A percentile compares a stretch with the other conserved stretches of the same genome.
Evolutionary conservation across 768 basidiomycete species (phyloP).

Genomic region (Boletellus sp.): DNA sequence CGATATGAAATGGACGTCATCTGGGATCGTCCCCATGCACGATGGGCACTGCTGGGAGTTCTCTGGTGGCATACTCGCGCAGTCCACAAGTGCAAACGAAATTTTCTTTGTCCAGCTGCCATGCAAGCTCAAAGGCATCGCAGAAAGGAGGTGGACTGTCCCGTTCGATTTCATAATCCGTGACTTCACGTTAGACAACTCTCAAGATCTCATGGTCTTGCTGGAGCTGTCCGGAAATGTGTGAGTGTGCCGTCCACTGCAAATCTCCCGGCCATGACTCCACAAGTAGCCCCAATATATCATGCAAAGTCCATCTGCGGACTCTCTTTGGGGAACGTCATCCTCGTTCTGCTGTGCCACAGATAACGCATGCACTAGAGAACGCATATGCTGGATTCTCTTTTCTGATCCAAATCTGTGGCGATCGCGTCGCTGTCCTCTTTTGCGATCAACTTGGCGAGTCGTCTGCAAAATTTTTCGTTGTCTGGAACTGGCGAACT

Average conservation of each 20-base stretch:
- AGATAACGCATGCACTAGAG: constrained; percentile 12
- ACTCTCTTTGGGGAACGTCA: constrained; percentile 30
- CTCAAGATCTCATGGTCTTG: constrained; percentile 33
- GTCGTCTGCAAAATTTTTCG: constrained; percentile 12
- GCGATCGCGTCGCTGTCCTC: constrained; percentile 29
- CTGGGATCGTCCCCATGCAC: constrained; percentile 10
- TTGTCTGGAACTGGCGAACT: constrained; percentile 36
- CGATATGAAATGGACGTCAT: constrained; percentile 19
- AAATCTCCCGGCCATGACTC: neutral
- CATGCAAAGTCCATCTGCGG: constrained; percentile 28
- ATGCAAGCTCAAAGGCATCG: constrained; percentile 28
- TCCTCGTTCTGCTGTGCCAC: constrained; percentile 14
- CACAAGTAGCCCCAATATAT: constrained; percentile 13
- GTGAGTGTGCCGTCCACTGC: constrained; percentile 14
- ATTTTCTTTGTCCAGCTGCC: constrained; percentile 29
- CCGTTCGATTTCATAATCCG: constrained; percentile 25
- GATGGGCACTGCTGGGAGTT: constrained; percentile 33
- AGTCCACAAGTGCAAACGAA: constrained; percentile 17
- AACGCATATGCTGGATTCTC: constrained; percentile 1
- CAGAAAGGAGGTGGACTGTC: constrained; percentile 26
- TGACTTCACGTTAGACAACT: constrained; percentile 37
- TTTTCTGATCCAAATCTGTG: constrained; percentile 33
- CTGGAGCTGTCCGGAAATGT: constrained; percentile 21
- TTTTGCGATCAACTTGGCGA: constrained; percentile 11
- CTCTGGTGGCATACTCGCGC: constrained; percentile 32